These are phyloP conservation scores for Oenanthe javanica DNA, from an alignment of 140 eudicot species.

Conservation along the genomic window DNA sequence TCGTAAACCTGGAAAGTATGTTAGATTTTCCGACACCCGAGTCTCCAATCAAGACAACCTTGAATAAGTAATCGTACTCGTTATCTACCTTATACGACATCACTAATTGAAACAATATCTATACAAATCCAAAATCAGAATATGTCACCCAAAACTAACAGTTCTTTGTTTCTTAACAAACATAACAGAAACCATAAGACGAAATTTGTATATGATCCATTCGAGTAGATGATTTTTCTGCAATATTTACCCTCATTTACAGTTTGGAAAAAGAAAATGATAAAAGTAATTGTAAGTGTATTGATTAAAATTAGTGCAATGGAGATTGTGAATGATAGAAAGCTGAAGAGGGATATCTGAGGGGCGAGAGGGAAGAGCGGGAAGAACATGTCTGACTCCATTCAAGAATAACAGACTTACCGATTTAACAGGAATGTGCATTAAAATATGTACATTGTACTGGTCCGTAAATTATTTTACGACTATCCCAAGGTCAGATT, in stretches of 20 bases:
- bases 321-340: slow-evolving; percentile 10
- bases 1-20: slow-evolving; percentile 61
- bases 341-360: slow-evolving; percentile 13
- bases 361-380: slow-evolving; percentile 20
- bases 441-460: background rate
- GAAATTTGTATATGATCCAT: background rate
- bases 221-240: background rate
- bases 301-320: background rate
- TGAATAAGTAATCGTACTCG: slow-evolving; percentile 69
- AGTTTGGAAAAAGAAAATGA: background rate
- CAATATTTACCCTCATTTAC: background rate
- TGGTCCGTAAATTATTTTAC: too few relatives aligned
- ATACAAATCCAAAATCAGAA: slow-evolving; percentile 9
- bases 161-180: background rate
- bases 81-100: slow-evolving; percentile 91
- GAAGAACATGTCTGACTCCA: slow-evolving; percentile 13
- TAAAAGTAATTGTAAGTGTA: background rate
- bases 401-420: slow-evolving; percentile 36
- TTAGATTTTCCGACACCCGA: slow-evolving; percentile 85
- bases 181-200: background rate
- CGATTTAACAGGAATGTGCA: slow-evolving; percentile 35
- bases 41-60: slow-evolving; percentile 75
- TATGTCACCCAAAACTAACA: background rate
- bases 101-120: slow-evolving; percentile 12
- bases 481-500: too few relatives aligned